These are phyloP conservation scores for Coemansia sp. DNA, from an alignment of 192 early-diverging fungal species.

Conservation along the genomic window DNA sequence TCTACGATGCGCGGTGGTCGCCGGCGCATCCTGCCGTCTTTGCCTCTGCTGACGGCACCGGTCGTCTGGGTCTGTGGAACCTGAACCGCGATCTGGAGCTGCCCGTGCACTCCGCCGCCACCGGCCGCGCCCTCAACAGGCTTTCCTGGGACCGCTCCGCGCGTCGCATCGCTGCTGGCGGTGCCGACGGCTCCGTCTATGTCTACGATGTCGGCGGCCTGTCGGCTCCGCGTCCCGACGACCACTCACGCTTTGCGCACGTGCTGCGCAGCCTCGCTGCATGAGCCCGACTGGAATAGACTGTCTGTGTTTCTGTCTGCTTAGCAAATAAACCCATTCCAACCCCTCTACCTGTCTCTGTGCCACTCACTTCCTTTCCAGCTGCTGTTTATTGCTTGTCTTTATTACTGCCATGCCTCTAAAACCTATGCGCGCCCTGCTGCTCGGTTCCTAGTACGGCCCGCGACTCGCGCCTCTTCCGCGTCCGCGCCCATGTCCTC, in stretches of 20 bases:
- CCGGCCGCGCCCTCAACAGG: constrained; percentile 84
- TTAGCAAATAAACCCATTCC: too few species aligned
- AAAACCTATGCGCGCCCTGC: background rate
- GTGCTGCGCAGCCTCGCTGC: constrained; percentile 22
- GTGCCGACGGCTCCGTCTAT: constrained; percentile 79
- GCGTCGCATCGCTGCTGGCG: constrained; percentile 73
- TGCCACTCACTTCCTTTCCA: too few species aligned
- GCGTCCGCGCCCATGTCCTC: constrained; percentile 27
- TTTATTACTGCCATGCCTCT: too few species aligned
- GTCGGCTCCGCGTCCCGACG: constrained; percentile 41
- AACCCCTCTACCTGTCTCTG: too few species aligned
- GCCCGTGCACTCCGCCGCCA: constrained; percentile 29
- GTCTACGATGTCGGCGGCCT: constrained; percentile 95
- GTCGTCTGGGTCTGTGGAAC: constrained; percentile 91
- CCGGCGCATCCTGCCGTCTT: constrained; percentile 95
- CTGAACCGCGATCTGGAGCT: constrained; percentile 88
- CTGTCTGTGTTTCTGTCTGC: too few species aligned
- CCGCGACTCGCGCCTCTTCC: constrained; percentile 32
- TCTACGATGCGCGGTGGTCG: constrained; percentile 98
- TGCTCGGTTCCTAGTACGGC: constrained; percentile 15
- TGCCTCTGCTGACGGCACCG: constrained; percentile 87
- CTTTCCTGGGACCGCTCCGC: constrained; percentile 93
- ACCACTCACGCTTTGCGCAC: constrained; percentile 43
- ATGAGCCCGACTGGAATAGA: background rate
- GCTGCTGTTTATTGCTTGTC: too few species aligned